Base-by-base conservation (phyloP, 768 basidiomycete species). In the Russula foetens region DNA sequence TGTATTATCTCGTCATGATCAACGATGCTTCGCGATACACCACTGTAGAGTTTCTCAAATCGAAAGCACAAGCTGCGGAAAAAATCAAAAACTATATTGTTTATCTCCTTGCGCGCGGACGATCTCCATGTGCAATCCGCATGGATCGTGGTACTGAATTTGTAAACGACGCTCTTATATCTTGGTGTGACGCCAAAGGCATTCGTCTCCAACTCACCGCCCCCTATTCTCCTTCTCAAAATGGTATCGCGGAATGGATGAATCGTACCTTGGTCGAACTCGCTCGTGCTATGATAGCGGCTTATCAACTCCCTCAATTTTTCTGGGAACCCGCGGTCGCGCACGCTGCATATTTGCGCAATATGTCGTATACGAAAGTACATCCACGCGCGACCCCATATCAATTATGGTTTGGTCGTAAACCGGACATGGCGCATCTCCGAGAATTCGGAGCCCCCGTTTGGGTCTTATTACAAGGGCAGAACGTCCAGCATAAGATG, bases 21-120 rank as follows among this genome's bases (percentile, higher is more conserved):
- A n/a, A 50, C 49, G 29, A 50, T 8, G 28, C 26, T 0, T 6
- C 48, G 0, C 5, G 29, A 29, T 31, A 31, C 31, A n/a, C 31
- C 0, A 52, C 35, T 0, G 21, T 52, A 0, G 2, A 38, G 0
- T 38, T 52, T n/a, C 35, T 52, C 15, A 38, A 38, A 15, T 8
- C 7, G 8, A 41, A 41, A 41, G 3, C 5, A 6, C 15, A 41
- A 19, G 17, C 39, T 19, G 1, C 21, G 8, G 3, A 26, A 2
- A 7, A 0, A 6, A 23, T 52, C 0, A 52, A 26, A 3, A 7
- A 52, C 4, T 52, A 52, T 4, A 1, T 52, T 1, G 19, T 8
- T 3, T 3, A 19, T 23, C 7, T 52, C 0, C 7, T 2, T 0
- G 19, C 7, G 0, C 24, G 15, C 0, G 3, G 3, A 1, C 17